Percentiles rank a stretch among this genome's conserved stretches.
phyloP scores from a whole-genome alignment of 2,329 filamentous ascomycete species.

The Trichoderma semiorbis region DNA sequence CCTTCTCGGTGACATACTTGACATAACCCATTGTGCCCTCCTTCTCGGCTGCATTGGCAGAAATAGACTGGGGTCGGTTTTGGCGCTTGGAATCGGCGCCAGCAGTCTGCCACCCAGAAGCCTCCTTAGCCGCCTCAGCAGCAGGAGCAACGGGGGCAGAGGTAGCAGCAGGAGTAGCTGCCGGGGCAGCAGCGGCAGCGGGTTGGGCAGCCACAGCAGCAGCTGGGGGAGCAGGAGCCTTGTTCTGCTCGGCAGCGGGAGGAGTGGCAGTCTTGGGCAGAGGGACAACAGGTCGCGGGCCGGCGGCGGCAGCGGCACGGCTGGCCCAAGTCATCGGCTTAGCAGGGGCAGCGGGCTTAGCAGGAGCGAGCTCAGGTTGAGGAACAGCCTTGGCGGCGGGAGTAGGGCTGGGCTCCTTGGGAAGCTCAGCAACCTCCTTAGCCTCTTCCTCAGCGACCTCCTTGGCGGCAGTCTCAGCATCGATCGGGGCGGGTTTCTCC shows the following conservation, averaged over 20 bases:
- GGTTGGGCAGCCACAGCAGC: constrained; percentile 33
- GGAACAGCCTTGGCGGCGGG: constrained; percentile 47
- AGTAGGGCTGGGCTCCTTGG: constrained; percentile 59
- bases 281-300: constrained; percentile 51
- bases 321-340: constrained; percentile 76
- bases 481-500: constrained; percentile 34
- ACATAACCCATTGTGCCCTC: constrained; percentile 83
- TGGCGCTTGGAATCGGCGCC: constrained; percentile 81
- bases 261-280: constrained; percentile 56
- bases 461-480: constrained; percentile 49
- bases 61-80: constrained; percentile 66
- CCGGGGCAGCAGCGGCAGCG: neutral
- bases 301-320: constrained; percentile 57
- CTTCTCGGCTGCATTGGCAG: constrained; percentile 60
- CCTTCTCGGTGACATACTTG: constrained; percentile 90
- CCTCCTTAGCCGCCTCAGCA: constrained; percentile 47
- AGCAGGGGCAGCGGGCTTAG: constrained; percentile 43
- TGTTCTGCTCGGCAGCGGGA: constrained; percentile 46
- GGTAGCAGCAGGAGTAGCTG: constrained; percentile 38
- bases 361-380: constrained; percentile 47
- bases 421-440: constrained; percentile 58
- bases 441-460: constrained; percentile 54
- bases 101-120: constrained; percentile 75
- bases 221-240: constrained; percentile 48
- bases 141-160: constrained; percentile 31